Evolutionary conservation across 495 filamentous ascomycete genomes (phyloP).

Genomic region (Aspergillus cristatus): DNA sequence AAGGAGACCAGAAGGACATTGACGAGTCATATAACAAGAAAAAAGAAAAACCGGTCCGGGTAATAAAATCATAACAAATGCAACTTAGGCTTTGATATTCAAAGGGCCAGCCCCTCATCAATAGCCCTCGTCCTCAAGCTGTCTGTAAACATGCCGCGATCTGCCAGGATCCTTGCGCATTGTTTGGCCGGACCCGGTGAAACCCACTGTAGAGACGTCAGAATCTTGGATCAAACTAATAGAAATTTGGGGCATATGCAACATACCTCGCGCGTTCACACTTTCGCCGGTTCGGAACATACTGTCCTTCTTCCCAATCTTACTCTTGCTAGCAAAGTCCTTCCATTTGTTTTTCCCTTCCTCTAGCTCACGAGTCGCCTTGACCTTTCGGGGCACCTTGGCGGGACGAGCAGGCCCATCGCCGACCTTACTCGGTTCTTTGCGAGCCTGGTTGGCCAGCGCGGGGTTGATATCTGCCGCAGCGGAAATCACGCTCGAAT

Average conservation of each 20-base stretch:
- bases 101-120: constrained; percentile 5
- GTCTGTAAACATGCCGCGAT: constrained; percentile 78
- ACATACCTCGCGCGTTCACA: constrained; percentile 71
- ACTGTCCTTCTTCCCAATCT: constrained; percentile 81
- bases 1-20: constrained; percentile 16
- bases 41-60: constrained; percentile 8
- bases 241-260: constrained; percentile 4
- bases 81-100: not conserved
- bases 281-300: constrained; percentile 94
- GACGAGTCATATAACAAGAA: too few species aligned
- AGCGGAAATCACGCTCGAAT: constrained; percentile 71
- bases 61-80: not conserved
- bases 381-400: constrained; percentile 72
- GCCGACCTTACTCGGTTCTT: constrained; percentile 54
- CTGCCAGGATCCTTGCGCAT: constrained; percentile 89
- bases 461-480: constrained; percentile 78
- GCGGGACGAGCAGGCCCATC: constrained; percentile 57
- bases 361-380: constrained; percentile 83
- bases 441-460: constrained; percentile 59
- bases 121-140: constrained; percentile 62
- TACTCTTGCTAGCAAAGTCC: constrained; percentile 75
- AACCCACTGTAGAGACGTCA: constrained; percentile 57
- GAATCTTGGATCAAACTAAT: too few species aligned
- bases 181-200: constrained; percentile 85
- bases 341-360: constrained; percentile 91